Evolutionary conservation across 306 rosid species (phyloP), one percentile per base, ranked within the genome.

Genomic region (Trifolium subterraneum): DNA sequence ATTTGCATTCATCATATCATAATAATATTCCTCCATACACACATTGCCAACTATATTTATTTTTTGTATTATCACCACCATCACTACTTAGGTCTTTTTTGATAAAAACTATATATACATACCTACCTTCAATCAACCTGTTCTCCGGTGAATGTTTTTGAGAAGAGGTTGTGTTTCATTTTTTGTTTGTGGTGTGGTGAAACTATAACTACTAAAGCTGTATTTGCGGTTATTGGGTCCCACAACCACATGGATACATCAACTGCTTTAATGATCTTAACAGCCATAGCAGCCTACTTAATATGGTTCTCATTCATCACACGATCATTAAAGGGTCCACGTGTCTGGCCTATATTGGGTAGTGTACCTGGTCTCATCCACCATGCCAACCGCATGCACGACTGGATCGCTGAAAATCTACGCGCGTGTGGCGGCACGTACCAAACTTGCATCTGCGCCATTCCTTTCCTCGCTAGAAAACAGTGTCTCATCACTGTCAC

Each of bases 341-440:
- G 90, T 83, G 91, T 93, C 48, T 93, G 98, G 98, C 98, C 97
- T 0, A 20, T 93, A 64, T 9, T 93, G 54, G 98, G 98, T 8
- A 91, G 96, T 52, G 84, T 93, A 12, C 98, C 98, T 0, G 96
- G 89, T 0, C 90, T 93, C 52, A 81, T 91, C 38, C 85, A 83
- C 1, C 81, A 93, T 79, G 55, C 86, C 18, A 74, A 65, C 48
- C 92, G 93, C 64, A 81, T 93, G 98, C 98, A 93, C 52, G 98
- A 93, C 61, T 93, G 98, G 98, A 93, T 93, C 56, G 83, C 84
- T 0, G 98, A 93, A 44, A 91, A 91, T 58, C 97, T 93, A 50
- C 89, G 89, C 39, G 45, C 88, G 0, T 87, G 86, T 15, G 94
- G 89, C 10, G 98, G 98, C 80, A 93, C 98, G 44, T 91, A 93